Evolutionary conservation across 306 rosid genomes (phyloP).

Genomic region (Dalbergia oliveri): DNA sequence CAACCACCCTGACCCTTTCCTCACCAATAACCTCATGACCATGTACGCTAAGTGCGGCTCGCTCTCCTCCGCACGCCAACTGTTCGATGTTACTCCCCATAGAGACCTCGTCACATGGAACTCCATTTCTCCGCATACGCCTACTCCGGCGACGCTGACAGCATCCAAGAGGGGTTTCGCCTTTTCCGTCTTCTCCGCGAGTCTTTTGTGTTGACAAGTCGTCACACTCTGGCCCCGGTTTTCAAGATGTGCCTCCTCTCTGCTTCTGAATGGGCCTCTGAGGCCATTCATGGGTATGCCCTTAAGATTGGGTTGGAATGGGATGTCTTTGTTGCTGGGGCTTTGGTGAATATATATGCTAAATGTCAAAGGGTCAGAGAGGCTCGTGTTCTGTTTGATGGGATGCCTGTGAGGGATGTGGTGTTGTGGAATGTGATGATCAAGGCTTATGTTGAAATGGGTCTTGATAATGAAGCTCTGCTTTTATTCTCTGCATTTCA

Average conservation of each 20-base stretch:
- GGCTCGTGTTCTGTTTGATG: slow-evolving; percentile 75
- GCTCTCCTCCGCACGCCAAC: slow-evolving; percentile 63
- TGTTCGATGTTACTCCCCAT: slow-evolving; percentile 67
- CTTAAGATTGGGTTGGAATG: slow-evolving; percentile 71
- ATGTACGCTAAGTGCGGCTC: slow-evolving; percentile 77
- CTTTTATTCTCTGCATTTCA: slow-evolving; percentile 64
- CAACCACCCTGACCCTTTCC: slow-evolving; percentile 52
- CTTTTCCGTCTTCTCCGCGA: slow-evolving; percentile 70
- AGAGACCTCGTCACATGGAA: slow-evolving; percentile 87
- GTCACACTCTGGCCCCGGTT: slow-evolving; percentile 75
- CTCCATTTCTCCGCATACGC: slow-evolving; percentile 76
- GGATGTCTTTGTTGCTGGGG: slow-evolving; percentile 77
- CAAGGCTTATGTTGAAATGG: slow-evolving; percentile 69
- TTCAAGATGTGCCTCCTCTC: slow-evolving; percentile 67
- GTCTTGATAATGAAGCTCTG: slow-evolving; percentile 55
- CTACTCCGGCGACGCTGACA: slow-evolving; percentile 44
- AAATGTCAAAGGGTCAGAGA: slow-evolving; percentile 59
- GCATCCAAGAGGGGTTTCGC: slow-evolving; percentile 56
- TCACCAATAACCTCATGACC: slow-evolving; percentile 77
- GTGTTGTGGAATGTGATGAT: slow-evolving; percentile 86
- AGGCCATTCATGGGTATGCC: slow-evolving; percentile 77
- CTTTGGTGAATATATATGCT: slow-evolving; percentile 74
- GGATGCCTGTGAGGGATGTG: slow-evolving; percentile 71
- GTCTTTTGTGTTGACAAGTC: slow-evolving; percentile 53
- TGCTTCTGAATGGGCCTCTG: slow-evolving; percentile 55